Percentiles rank a stretch among this genome's conserved stretches.
Conservation (phyloP, 305 asterid species). For the Galium porrigens region DNA sequence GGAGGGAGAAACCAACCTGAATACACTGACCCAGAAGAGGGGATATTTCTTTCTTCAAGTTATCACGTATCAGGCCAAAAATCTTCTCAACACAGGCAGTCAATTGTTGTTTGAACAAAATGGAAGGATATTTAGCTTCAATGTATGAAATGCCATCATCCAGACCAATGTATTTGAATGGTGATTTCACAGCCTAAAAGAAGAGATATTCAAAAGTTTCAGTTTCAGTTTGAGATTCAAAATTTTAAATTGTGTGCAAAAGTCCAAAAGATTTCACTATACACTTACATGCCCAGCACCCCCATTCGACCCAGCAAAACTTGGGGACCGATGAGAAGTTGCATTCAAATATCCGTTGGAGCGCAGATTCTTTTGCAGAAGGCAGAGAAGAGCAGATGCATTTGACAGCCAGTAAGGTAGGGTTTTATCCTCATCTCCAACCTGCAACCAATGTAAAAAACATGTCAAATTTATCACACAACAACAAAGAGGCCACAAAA, state of each 20-base stretch:
- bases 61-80: constrained; percentile 88
- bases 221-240: neutral
- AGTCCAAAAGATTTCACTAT: constrained; percentile 1
- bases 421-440: constrained; percentile 51
- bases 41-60: constrained; percentile 89
- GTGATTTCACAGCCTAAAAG: constrained; percentile 48
- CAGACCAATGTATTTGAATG: constrained; percentile 51
- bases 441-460: constrained; percentile 34
- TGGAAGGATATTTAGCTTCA: constrained; percentile 91
- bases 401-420: constrained; percentile 92
- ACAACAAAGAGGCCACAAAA: neutral
- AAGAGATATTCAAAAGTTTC: constrained; percentile 16
- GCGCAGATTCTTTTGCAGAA: constrained; percentile 75
- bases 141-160: constrained; percentile 71
- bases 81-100: constrained; percentile 93
- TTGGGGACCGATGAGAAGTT: constrained; percentile 62
- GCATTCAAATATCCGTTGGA: constrained; percentile 66
- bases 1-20: constrained; percentile 41
- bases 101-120: constrained; percentile 77
- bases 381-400: constrained; percentile 86
- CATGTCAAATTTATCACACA: neutral
- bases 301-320: constrained; percentile 57
- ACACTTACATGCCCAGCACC: constrained; percentile 57
- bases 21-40: constrained; percentile 75
- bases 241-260: neutral